Evolutionary conservation across 2,329 filamentous ascomycete species (phyloP).

Genomic region (Simplicillium sp.): DNA sequence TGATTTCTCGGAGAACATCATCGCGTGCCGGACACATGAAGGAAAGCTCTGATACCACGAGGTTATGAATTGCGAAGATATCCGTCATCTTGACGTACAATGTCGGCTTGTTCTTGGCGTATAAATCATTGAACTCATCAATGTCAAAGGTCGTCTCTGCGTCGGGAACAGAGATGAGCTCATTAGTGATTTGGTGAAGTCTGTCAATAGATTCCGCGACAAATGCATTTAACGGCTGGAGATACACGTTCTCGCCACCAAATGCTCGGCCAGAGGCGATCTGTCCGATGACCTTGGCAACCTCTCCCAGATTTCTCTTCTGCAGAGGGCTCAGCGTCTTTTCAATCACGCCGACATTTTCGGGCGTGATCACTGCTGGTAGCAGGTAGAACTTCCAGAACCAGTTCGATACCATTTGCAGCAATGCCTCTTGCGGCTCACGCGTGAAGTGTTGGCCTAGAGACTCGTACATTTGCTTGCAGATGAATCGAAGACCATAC

Average conservation of each 20-base stretch:
- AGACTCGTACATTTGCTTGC: slow-evolving; percentile 74
- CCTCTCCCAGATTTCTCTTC: slow-evolving; percentile 83
- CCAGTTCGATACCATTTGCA: slow-evolving; percentile 84
- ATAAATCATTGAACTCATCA: slow-evolving; percentile 97
- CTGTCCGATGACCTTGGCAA: slow-evolving; percentile 85
- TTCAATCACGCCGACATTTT: slow-evolving; percentile 88
- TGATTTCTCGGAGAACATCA: slow-evolving; percentile 81
- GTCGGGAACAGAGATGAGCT: slow-evolving; percentile 74
- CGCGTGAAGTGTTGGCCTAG: slow-evolving; percentile 69
- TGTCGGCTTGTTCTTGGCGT: slow-evolving; percentile 91
- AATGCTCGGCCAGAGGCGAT: slow-evolving; percentile 83
- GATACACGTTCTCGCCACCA: slow-evolving; percentile 87
- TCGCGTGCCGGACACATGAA: slow-evolving; percentile 72
- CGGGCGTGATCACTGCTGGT: slow-evolving; percentile 78
- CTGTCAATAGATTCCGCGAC: slow-evolving; percentile 76
- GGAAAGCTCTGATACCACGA: slow-evolving; percentile 71
- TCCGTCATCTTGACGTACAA: slow-evolving; percentile 99
- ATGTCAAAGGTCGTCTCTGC: slow-evolving; percentile 93
- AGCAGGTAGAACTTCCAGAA: slow-evolving; percentile 91
- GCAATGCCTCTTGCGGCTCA: slow-evolving; percentile 66
- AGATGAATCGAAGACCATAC: slow-evolving; percentile 82
- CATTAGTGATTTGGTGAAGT: slow-evolving; percentile 63
- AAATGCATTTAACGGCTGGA: slow-evolving; percentile 91
- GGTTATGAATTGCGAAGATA: slow-evolving; percentile 89
- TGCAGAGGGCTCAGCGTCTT: slow-evolving; percentile 81